Conservation (phyloP, 192 early-diverging fungal species). For the Backusella westeae region DNA sequence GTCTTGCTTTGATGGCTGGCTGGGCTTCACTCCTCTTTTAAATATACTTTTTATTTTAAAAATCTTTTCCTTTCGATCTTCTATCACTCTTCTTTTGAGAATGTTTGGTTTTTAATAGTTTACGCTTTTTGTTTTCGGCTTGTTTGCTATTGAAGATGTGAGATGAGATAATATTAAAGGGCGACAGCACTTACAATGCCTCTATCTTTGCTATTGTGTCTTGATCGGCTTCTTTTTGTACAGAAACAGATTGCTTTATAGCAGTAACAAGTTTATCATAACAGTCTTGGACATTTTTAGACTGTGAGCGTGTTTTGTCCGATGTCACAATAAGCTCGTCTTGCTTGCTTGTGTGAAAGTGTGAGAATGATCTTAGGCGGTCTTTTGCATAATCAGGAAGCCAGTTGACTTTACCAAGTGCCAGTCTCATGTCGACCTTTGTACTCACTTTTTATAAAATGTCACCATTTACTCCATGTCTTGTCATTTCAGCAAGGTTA, state of each 20-base stretch:
- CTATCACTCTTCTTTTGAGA: conserved; percentile 65
- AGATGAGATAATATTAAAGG: background rate
- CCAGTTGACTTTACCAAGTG: conserved; percentile 64
- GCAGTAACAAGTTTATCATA: conserved; percentile 64
- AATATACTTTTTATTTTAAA: conserved; percentile 16
- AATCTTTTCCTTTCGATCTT: conserved; percentile 47
- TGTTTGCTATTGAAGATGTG: conserved; percentile 37
- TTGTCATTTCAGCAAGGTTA: background rate
- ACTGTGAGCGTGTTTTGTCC: conserved; percentile 72
- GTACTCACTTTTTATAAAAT: conserved; percentile 60
- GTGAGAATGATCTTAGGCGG: conserved; percentile 39
- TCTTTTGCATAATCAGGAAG: conserved; percentile 70
- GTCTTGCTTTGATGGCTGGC: conserved; percentile 52
- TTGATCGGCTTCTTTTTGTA: conserved; percentile 65
- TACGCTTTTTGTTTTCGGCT: conserved; percentile 57
- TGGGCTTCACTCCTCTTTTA: conserved; percentile 46
- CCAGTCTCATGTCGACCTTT: conserved; percentile 81
- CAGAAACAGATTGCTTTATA: conserved; percentile 57
- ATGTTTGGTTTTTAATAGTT: conserved; percentile 59
- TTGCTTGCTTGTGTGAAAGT: conserved; percentile 55
- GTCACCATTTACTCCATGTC: no score
- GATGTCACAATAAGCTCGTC: conserved; percentile 78
- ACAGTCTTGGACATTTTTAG: conserved; percentile 79
- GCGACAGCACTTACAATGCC: conserved; percentile 42
- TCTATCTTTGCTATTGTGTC: conserved; percentile 62